Percentiles rank a stretch among this genome's conserved stretches.
Evolutionary conservation across 2,329 filamentous ascomycete species (phyloP).

Genomic region (Pseudogymnoascus sp.): DNA sequence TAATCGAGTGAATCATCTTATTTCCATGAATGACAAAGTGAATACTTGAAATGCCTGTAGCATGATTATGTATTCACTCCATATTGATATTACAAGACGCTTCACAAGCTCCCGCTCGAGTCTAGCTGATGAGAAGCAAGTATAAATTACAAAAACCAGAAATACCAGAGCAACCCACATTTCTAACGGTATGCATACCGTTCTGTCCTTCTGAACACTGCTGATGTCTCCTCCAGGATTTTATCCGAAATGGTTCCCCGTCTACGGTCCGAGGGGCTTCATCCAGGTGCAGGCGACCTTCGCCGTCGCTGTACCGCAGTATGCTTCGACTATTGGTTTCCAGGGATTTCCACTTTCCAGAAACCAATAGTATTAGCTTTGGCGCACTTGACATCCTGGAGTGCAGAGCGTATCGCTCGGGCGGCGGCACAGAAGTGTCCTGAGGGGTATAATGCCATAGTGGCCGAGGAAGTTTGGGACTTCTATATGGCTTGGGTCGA

Average conservation of each 20-base stretch:
- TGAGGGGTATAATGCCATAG: neutral
- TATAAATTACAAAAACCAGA: neutral
- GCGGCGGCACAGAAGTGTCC: neutral
- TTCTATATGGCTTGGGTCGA: conserved; percentile 14
- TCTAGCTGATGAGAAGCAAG: neutral
- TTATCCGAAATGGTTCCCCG: neutral
- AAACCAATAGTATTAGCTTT: conserved; percentile 13
- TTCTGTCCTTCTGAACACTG: neutral
- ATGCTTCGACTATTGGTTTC: neutral
- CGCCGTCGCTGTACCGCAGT: neutral
- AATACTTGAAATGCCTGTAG: neutral
- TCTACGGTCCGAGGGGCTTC: conserved; percentile 1
- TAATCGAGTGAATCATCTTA: neutral
- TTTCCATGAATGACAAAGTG: neutral
- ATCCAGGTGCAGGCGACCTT: neutral
- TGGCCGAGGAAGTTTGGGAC: conserved; percentile 16
- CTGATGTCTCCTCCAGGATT: neutral
- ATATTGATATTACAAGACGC: neutral
- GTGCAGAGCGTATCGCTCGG: conserved; percentile 17
- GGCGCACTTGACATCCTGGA: conserved; percentile 18
- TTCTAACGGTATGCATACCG: neutral
- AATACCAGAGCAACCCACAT: neutral
- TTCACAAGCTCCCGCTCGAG: neutral
- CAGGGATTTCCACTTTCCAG: neutral
- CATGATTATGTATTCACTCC: neutral